Percentiles rank a stretch among this genome's conserved stretches.
These are phyloP conservation scores for Penicillium brevicompactum DNA, from an alignment of 2,329 filamentous ascomycete species.

Conservation along the genomic window DNA sequence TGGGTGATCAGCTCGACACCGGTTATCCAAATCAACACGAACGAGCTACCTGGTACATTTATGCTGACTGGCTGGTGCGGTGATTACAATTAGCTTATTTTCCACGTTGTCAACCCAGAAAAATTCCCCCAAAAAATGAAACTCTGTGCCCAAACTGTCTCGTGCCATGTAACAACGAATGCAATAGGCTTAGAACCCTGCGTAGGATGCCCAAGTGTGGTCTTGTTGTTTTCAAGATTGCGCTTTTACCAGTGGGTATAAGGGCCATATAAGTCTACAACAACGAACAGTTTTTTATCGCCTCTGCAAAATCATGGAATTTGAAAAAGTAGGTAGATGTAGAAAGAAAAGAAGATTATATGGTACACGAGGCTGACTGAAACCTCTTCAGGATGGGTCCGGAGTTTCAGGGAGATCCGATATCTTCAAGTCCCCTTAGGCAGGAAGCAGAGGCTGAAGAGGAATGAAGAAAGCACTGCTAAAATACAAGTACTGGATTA, in stretches of 20 bases:
- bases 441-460: neutral
- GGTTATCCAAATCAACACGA: too few species aligned
- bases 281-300: too few species aligned
- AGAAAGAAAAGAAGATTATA: neutral
- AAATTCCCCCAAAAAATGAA: neutral
- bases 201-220: too few species aligned
- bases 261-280: too few species aligned
- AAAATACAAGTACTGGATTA: conserved; percentile 1
- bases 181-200: too few species aligned
- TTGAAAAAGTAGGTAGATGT: neutral
- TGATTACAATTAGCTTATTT: neutral
- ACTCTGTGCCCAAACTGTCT: neutral
- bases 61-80: too few species aligned
- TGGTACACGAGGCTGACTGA: neutral
- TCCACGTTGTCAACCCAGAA: neutral
- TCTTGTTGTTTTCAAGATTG: too few species aligned
- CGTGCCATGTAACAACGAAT: too few species aligned
- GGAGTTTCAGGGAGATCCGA: neutral
- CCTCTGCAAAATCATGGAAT: neutral
- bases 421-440: neutral
- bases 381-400: neutral
- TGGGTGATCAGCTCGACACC: too few species aligned
- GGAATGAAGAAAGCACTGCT: neutral
- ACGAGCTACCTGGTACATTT: too few species aligned
- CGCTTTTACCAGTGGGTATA: too few species aligned